Evolutionary conservation across 192 early-diverging fungal genomes (phyloP).

Genomic region (Backusella luteola): DNA sequence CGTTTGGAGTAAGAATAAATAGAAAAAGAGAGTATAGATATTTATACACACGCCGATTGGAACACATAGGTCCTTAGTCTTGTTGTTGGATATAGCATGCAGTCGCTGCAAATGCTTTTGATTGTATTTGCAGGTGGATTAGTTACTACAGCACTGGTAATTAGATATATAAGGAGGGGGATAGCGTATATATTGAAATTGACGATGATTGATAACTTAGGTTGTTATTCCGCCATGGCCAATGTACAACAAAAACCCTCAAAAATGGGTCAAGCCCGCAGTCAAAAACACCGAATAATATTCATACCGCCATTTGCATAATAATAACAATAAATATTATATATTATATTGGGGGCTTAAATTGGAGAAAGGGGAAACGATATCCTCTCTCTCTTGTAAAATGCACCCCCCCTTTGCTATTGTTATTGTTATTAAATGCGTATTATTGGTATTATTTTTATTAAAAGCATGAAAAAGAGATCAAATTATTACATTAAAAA

Average conservation of each 20-base stretch:
- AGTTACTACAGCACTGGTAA: constrained; percentile 6
- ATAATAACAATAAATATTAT: background rate
- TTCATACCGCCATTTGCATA: background rate
- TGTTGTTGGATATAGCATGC: constrained; percentile 7
- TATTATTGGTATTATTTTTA: background rate
- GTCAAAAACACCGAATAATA: background rate
- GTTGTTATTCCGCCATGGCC: constrained; percentile 24
- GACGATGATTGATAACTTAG: background rate
- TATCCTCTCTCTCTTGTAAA: too few species aligned
- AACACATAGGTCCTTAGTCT: constrained; percentile 1
- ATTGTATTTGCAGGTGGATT: background rate
- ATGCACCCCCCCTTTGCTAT: too few species aligned
- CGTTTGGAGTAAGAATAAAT: background rate
- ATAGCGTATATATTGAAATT: background rate
- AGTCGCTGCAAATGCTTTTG: constrained; percentile 12
- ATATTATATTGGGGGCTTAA: too few species aligned
- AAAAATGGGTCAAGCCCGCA: background rate
- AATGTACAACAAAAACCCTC: constrained; percentile 19
- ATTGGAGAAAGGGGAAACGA: too few species aligned
- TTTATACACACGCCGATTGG: background rate
- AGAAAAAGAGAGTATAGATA: background rate
- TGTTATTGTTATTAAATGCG: background rate
- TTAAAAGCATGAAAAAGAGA: background rate
- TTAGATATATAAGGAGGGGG: background rate
- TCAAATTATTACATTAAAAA: background rate